phyloP scores from a whole-genome alignment of 1,284 basidiomycete species.

The Xerocomus nothofagi region DNA sequence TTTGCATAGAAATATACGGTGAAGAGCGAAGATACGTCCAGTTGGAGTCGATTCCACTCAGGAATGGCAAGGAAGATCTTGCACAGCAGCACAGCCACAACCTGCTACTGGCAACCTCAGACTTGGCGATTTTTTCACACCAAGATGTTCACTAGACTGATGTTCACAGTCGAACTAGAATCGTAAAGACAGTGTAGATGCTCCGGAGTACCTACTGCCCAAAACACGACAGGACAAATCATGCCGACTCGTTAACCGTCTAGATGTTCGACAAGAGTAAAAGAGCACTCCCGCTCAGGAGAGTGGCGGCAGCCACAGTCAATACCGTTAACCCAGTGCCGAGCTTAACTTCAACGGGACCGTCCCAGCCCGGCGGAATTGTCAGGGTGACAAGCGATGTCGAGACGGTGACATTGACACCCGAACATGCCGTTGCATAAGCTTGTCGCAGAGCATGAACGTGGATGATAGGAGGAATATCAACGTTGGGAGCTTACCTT shows the following conservation, averaged over 20 bases:
- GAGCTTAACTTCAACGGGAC: constrained; percentile 51
- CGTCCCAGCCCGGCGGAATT: constrained; percentile 57
- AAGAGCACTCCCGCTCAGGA: constrained; percentile 49
- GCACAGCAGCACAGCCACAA: constrained; percentile 17
- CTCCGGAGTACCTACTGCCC: not conserved
- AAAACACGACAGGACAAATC: not conserved
- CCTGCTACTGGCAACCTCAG: not conserved
- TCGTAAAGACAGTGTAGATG: not conserved
- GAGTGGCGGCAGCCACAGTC: constrained; percentile 43
- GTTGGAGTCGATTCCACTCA: not conserved
- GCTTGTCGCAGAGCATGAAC: constrained; percentile 36
- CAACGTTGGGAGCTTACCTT: constrained; percentile 39
- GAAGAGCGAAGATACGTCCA: not conserved
- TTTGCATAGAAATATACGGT: constrained; percentile 15
- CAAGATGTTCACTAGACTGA: not conserved
- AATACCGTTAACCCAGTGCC: constrained; percentile 43
- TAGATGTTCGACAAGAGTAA: constrained; percentile 53
- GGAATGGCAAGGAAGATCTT: not conserved
- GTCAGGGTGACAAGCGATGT: constrained; percentile 41
- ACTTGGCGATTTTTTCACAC: not conserved
- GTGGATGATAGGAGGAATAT: not conserved
- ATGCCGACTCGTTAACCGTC: not conserved
- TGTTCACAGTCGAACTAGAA: not conserved
- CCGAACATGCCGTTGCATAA: constrained; percentile 47
- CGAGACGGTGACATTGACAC: constrained; percentile 39